Evolutionary conservation across 2,329 filamentous ascomycete genomes (phyloP).

Genomic region (Coccinonectria pachysandricola): DNA sequence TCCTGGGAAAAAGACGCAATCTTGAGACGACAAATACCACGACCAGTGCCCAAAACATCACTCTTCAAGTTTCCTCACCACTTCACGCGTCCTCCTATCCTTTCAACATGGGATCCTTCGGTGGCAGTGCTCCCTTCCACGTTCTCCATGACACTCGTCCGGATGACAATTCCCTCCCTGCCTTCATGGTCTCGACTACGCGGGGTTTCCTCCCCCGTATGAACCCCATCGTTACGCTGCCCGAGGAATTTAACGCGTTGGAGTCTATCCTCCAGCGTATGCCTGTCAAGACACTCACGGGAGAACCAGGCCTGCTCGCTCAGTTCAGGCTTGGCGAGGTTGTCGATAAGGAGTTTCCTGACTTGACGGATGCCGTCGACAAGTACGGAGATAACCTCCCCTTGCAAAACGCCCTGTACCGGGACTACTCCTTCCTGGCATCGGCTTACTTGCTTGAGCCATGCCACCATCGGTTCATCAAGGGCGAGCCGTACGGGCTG

Average conservation of each 20-base stretch:
- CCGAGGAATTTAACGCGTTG: slow-evolving; percentile 61
- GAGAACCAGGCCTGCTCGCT: slow-evolving; percentile 68
- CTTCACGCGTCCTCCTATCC: slow-evolving; percentile 2
- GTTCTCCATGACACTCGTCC: slow-evolving; percentile 55
- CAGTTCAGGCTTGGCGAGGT: slow-evolving; percentile 61
- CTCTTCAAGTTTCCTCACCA: slow-evolving; percentile 1
- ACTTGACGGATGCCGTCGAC: slow-evolving; percentile 64
- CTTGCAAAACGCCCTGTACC: slow-evolving; percentile 75
- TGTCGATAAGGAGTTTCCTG: slow-evolving; percentile 64
- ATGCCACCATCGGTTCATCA: slow-evolving; percentile 65
- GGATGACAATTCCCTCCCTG: slow-evolving; percentile 52
- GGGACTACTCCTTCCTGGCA: slow-evolving; percentile 85
- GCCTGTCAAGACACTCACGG: slow-evolving; percentile 66
- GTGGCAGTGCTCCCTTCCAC: slow-evolving; percentile 34
- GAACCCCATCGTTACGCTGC: slow-evolving; percentile 53
- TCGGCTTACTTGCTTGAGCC: slow-evolving; percentile 87
- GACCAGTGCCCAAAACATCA: no score
- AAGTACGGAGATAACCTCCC: slow-evolving; percentile 63
- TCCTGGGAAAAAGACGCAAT: slow-evolving; percentile 8
- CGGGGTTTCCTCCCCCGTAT: slow-evolving; percentile 64
- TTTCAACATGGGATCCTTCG: slow-evolving; percentile 32
- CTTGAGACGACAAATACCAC: slow-evolving; percentile 2
- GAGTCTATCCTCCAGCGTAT: slow-evolving; percentile 65
- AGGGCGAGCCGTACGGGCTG: slow-evolving; percentile 67
- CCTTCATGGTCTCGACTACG: slow-evolving; percentile 70